Evolutionary conservation across 306 rosid genomes (phyloP).

Genomic region (Prunus armeniaca): DNA sequence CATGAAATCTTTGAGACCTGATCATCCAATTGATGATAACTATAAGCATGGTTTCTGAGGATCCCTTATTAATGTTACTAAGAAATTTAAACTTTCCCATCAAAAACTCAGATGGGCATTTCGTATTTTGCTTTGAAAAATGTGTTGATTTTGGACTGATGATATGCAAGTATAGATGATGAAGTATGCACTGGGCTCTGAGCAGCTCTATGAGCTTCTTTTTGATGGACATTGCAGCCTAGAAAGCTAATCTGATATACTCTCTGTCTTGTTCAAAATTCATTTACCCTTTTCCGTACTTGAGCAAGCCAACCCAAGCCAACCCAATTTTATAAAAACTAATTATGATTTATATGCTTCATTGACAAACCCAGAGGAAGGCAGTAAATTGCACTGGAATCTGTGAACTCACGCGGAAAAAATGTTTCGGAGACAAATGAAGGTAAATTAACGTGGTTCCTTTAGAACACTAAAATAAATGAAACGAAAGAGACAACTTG

Average conservation of each 20-base stretch:
- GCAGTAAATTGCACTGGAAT: too few species aligned
- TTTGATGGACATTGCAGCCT: conserved; percentile 86
- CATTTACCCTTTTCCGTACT: background rate
- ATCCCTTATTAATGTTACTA: background rate
- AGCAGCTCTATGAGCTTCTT: conserved; percentile 39
- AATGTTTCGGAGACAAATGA: too few species aligned
- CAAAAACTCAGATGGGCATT: too few species aligned
- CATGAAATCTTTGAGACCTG: conserved; percentile 99
- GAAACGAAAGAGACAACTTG: too few species aligned
- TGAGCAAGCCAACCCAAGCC: background rate
- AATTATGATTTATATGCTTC: too few species aligned
- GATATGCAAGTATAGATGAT: conserved; percentile 25
- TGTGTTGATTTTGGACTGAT: too few species aligned
- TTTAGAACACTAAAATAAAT: too few species aligned
- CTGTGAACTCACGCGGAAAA: too few species aligned
- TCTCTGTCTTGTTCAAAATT: background rate
- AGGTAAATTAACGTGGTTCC: too few species aligned
- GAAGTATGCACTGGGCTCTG: conserved; percentile 98
- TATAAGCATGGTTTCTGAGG: conserved; percentile 88
- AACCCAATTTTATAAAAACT: background rate
- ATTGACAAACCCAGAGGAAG: too few species aligned
- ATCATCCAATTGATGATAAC: conserved; percentile 70
- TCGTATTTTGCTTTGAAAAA: too few species aligned
- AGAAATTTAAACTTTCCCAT: too few species aligned
- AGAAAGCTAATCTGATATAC: conserved; percentile 92